Percentiles rank a stretch among this genome's conserved stretches.
Conservation (phyloP, 306 rosid genomes). For the Aeschynomene evenia region DNA sequence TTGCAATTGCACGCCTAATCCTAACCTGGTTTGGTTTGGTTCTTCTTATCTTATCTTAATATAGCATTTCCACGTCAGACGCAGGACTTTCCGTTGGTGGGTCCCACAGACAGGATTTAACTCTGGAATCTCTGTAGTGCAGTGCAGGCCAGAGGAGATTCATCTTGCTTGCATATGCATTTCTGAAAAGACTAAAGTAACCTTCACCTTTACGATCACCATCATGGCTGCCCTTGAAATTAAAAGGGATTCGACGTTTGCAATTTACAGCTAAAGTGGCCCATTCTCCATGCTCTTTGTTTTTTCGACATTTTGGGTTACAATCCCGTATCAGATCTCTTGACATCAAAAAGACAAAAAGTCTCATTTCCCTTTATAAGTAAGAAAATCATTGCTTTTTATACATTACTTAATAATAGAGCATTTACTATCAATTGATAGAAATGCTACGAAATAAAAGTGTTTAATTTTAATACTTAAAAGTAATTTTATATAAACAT, state of each 20-base stretch:
- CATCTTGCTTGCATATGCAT: neutral
- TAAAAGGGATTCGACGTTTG: neutral
- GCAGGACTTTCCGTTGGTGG: slow-evolving; percentile 29
- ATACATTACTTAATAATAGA: neutral
- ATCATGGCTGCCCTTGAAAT: slow-evolving; percentile 4
- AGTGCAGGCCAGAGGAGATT: slow-evolving; percentile 30
- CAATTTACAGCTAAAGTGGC: neutral
- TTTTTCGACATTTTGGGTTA: neutral
- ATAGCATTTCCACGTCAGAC: slow-evolving; percentile 21
- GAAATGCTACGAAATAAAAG: too few species aligned
- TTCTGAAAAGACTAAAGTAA: neutral
- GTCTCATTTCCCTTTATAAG: slow-evolving; percentile 20
- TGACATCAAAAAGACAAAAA: slow-evolving; percentile 11
- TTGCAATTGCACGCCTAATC: neutral
- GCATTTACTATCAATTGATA: too few species aligned
- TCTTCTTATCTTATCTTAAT: neutral
- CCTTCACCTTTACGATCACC: neutral
- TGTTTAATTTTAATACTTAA: neutral
- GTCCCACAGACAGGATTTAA: slow-evolving; percentile 25
- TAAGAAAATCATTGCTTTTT: neutral
- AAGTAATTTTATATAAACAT: too few species aligned
- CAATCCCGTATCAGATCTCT: neutral
- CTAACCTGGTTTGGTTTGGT: too few species aligned
- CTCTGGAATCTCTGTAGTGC: slow-evolving; percentile 13
- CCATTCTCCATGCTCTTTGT: neutral